Evolutionary conservation across 345 rosid species (phyloP), one percentile per base, ranked within the genome.

Genomic region (Salix exigua): DNA sequence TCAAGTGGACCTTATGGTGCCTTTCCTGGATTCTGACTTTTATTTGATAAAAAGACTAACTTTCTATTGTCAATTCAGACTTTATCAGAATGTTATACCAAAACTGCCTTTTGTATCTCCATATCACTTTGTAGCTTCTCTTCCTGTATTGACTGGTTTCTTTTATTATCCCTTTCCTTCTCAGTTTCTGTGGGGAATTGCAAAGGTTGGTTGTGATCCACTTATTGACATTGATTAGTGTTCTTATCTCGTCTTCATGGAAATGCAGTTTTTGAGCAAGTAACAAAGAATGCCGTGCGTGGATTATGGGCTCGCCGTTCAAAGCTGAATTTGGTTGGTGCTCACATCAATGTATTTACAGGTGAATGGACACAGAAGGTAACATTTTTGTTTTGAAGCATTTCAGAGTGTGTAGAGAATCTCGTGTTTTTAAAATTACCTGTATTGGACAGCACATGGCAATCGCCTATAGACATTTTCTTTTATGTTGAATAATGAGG

Each of bases 361-460:
- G 99, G 99, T 82, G 99, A 93, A 92, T 96, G 99, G 99, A 96
- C 99, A 58, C 99, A 96, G 66, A 96, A 96, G 98, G 99, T 96
- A 88, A 71, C 71, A 75, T 73, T 76, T 35, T 31, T 31, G 12
- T 71, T 66, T 53, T 55, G 63, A 40, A 30, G n/a, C 28, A 26
- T 42, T 51, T 42, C 6, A 33, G 8, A 46, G 44, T 38, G 19
- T 28, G 23, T 70, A 12, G 18, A 70, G 21, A 26, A 4, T 5
- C 25, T 21, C 10, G 28, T 38, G 51, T 30, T 50, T 21, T 50
- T 30, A 2, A 71, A 33, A 46, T 77, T 70, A 14, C 50, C 13
- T 46, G 35, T 25, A 13, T 18, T 46, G 33, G 55, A 23, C 48
- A 69, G 53, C 48, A 21, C 26, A 46, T 17, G 6, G 40, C 60